A percentile compares a stretch with the other conserved stretches of the same genome.
Evolutionary conservation across 2,329 filamentous ascomycete genomes (phyloP).

Genomic region (Aureobasidium pullulans): DNA sequence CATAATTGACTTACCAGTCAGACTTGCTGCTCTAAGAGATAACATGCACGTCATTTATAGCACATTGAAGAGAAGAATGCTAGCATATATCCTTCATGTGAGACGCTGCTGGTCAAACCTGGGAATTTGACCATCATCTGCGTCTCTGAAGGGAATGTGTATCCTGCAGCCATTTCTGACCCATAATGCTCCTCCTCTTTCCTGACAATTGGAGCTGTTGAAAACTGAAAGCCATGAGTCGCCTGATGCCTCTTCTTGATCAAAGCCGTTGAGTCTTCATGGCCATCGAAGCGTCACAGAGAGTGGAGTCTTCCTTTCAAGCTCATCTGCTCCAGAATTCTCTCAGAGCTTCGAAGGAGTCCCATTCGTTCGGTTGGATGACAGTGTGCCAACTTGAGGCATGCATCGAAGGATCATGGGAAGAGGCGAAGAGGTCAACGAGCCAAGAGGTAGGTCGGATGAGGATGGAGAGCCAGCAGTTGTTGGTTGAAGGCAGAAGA

Average conservation of each 20-base stretch:
- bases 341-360: not conserved
- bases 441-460: not conserved
- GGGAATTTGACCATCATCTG: no score
- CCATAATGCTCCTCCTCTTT: no score
- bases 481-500: not conserved
- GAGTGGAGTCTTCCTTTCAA: not conserved
- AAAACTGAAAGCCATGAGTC: no score
- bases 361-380: not conserved
- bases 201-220: no score
- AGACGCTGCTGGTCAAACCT: no score
- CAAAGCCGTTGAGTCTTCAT: not conserved
- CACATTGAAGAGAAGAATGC: no score
- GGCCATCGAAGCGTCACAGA: not conserved
- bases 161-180: no score
- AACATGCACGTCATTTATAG: no score
- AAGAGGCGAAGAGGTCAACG: not conserved
- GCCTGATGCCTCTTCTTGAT: not conserved
- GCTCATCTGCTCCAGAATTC: not conserved
- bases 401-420: not conserved
- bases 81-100: no score
- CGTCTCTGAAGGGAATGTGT: no score
- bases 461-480: not conserved
- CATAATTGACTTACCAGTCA: no score
- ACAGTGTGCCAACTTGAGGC: not conserved
- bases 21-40: no score